Base-by-base conservation (phyloP, 225 moss, liverwort and hornwort genomes). In the Asterella californica region DNA sequence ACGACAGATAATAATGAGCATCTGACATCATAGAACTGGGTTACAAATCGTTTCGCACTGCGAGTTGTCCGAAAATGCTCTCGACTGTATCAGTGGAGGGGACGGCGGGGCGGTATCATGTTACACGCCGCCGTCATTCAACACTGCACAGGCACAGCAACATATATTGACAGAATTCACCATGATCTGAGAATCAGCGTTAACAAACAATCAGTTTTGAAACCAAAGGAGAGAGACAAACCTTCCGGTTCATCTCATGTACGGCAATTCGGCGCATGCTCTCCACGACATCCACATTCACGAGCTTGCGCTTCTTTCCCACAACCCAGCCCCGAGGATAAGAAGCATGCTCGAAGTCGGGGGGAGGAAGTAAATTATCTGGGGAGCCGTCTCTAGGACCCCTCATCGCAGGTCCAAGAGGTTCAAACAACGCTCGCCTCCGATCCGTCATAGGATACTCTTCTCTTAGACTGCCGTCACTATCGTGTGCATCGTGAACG, bases 181-280 rank as follows among this genome's bases (percentile, higher is more conserved):
- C 50, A 33, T 12, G 52, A 19, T 74, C 74, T 11, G 32, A 33
- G 14, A 52, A 67, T 14, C 17, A 33, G 5, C 33, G 10, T 67
- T 7, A 67, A 24, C 29, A 74, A 54, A 30, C 17, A 33, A 32
- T 15, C 12, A 9, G 48, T 19, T 2, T 27, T 14, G 32, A 71
- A 60, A 34, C n/a, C 70, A 0, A 63, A 57, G 36, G 4, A 83
- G 65, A 67, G 75, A 72, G 55, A 78, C 84, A 65, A 83, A 96
- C 94, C 96, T 99, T 95, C 69, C 97, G 89, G 81, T 99, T 99
- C 97, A 99, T 99, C 88, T 99, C 97, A 70, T 99, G 97, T 11
- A 99, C 97, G 34, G 97, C 97, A 79, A 99, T 93, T 75, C 95
- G 94, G 74, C 97, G 95, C 97, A 99, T 99, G 90, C 95, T 95